These are phyloP conservation scores for Vitis cinerea DNA, from an alignment of 164 flowering plant species.

Conservation along the genomic window DNA sequence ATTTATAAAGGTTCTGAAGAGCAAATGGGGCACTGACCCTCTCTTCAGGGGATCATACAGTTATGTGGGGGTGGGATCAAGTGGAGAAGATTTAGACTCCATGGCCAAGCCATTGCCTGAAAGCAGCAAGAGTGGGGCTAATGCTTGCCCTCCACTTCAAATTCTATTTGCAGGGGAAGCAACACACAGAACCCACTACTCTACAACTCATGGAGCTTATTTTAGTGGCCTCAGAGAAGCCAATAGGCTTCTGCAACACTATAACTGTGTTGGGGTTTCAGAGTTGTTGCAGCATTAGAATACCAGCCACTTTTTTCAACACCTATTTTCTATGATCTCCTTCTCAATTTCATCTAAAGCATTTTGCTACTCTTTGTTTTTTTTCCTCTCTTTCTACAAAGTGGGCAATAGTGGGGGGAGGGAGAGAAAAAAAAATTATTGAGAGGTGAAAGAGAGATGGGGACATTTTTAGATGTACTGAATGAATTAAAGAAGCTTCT, in stretches of 20 bases:
- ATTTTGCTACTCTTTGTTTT: not conserved
- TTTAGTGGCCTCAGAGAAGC: constrained; percentile 98
- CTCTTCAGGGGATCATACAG: constrained; percentile 92
- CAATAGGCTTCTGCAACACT: constrained; percentile 86
- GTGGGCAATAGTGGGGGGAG: constrained; percentile 5
- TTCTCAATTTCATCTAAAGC: constrained; percentile 11
- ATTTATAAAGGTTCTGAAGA: constrained; percentile 57
- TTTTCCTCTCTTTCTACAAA: constrained; percentile 18
- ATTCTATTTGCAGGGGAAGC: constrained; percentile 99
- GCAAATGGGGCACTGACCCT: constrained; percentile 93
- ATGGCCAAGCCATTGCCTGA: constrained; percentile 90
- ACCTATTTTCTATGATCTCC: constrained; percentile 9
- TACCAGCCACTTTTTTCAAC: constrained; percentile 3
- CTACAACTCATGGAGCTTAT: constrained; percentile 99
- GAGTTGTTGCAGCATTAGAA: constrained; percentile 12
- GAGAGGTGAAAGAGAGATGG: constrained; percentile 20
- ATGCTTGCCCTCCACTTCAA: constrained; percentile 51
- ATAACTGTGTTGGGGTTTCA: constrained; percentile 39
- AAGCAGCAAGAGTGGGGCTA: not conserved
- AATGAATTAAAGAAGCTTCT: constrained; percentile 32
- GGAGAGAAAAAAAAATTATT: not conserved
- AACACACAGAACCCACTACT: constrained; percentile 94
- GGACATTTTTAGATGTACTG: constrained; percentile 28
- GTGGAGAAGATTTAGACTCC: constrained; percentile 75
- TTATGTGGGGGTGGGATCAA: constrained; percentile 88